Base-by-base conservation (phyloP, 1,284 basidiomycete genomes). In the Papiliotrema flavescens region DNA sequence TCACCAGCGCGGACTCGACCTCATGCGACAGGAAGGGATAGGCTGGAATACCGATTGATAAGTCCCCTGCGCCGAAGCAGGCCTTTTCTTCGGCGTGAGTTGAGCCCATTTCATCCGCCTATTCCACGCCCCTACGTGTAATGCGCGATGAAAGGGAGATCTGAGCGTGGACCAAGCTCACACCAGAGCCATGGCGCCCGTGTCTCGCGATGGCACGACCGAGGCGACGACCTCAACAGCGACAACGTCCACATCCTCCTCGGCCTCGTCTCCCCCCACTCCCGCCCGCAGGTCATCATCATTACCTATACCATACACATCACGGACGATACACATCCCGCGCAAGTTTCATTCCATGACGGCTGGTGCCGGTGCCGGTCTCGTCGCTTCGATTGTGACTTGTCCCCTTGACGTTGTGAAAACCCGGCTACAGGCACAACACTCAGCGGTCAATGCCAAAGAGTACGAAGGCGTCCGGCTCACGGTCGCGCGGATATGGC, bases 371-470 rank as follows among this genome's bases (percentile, higher is more conserved):
- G 81, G 79, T 2, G 82, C 82, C 53, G 95, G 95, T 57, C 82
- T 98, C 57, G 88, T 94, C 63, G 88, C 90, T 52, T 91, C 89
- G 74, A 82, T 98, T 61, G 89, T 93, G 56, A 98, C 95, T 9
- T 98, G 96, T 75, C 95, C 95, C 7, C 82, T 98, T 54, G 95
- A 98, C 75, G 95, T 98, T 44, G 83, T 98, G 76, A 98, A 98
- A 81, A 98, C 95, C 0, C 90, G 90, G 63, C 78, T 98, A 43
- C 95, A 98, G 79, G 95, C 96, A 19, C 91, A 96, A 75, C 81
- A 83, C 55, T 80, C 81, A 23, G 77, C 85, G 26, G 81, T 80
- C 46, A 86, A 86, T 32, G 82, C 86, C 57, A 75, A 79, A 54
- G 84, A 82, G 17, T 93, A 94, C 74, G 79, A 85, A 65, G 89